phyloP scores from a whole-genome alignment of 2,329 filamentous ascomycete species.

The Davidsoniella neocaledoniae region DNA sequence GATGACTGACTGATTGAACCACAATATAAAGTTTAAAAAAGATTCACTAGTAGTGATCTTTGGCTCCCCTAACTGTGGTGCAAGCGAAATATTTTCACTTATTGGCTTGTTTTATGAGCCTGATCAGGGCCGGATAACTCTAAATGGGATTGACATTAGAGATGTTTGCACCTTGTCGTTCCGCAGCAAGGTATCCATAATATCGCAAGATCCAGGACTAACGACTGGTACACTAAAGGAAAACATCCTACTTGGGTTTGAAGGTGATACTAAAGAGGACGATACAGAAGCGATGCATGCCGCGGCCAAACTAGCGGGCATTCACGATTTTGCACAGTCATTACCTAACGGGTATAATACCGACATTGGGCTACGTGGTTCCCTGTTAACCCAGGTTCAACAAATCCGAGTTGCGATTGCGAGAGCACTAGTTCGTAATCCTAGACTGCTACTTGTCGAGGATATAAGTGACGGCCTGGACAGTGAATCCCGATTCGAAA shows the following conservation, averaged over 20 bases:
- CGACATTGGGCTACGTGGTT: conserved; percentile 43
- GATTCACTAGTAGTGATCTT: conserved; percentile 6
- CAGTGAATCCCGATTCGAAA: conserved; percentile 34
- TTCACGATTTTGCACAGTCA: conserved; percentile 60
- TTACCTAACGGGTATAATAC: conserved; percentile 42
- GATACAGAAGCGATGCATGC: conserved; percentile 2
- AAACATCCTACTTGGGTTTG: conserved; percentile 39
- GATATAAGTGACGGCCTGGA: conserved; percentile 53
- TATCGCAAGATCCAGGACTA: conserved; percentile 35
- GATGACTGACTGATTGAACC: no score
- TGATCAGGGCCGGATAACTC: conserved; percentile 25
- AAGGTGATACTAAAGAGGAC: not conserved
- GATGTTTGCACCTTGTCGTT: no score
- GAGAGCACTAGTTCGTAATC: conserved; percentile 42
- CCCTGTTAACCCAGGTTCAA: conserved; percentile 49
- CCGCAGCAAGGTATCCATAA: conserved; percentile 30
- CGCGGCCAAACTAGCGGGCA: conserved; percentile 36
- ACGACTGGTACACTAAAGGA: conserved; percentile 41
- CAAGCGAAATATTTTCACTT: conserved; percentile 18
- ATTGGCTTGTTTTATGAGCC: conserved; percentile 16
- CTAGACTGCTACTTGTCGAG: conserved; percentile 47
- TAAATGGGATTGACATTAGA: conserved; percentile 26
- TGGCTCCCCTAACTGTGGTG: conserved; percentile 15
- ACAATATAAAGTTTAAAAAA: no score
- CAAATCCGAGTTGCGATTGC: conserved; percentile 49